Percentiles rank a stretch among this genome's conserved stretches.
phyloP scores from a whole-genome alignment of 768 basidiomycete species.

The Cantharellus anzutake region DNA sequence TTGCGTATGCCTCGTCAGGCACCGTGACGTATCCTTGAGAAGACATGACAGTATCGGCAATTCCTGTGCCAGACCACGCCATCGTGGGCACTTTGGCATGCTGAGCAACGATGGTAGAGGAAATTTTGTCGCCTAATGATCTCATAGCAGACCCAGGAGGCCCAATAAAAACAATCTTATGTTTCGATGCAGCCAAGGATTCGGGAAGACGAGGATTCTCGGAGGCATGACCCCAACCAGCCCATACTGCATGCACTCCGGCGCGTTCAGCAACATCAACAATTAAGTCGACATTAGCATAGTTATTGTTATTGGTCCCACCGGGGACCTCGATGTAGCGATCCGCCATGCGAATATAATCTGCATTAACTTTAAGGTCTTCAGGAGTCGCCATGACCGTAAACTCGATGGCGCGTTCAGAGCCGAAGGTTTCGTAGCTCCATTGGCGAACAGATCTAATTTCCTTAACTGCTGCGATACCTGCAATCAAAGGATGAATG shows the following conservation, averaged over 20 bases:
- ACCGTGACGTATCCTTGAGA: constrained; percentile 84
- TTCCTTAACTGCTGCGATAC: constrained; percentile 98
- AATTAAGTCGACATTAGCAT: constrained; percentile 98
- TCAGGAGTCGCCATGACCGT: constrained; percentile 99
- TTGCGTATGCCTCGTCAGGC: constrained; percentile 71
- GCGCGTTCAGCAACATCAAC: constrained; percentile 94
- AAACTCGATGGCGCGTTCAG: constrained; percentile 91
- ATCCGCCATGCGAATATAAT: constrained; percentile 99
- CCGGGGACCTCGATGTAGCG: constrained; percentile 98
- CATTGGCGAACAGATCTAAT: constrained; percentile 98
- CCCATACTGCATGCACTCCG: constrained; percentile 98
- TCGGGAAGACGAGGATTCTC: constrained; percentile 96
- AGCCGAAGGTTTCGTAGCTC: constrained; percentile 98
- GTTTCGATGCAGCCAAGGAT: constrained; percentile 72
- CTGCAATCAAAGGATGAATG: constrained; percentile 22
- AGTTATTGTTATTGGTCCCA: constrained; percentile 98
- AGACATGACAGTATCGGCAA: constrained; percentile 69
- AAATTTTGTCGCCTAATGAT: constrained; percentile 98
- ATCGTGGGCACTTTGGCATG: constrained; percentile 92
- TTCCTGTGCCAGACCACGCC: constrained; percentile 96
- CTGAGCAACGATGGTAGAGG: constrained; percentile 97
- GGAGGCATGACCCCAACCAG: constrained; percentile 98
- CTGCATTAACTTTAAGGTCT: constrained; percentile 95
- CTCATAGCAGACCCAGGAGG: constrained; percentile 98
- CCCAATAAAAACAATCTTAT: constrained; percentile 98